Base-by-base conservation (phyloP, 208 protist species). In the Dictyostelium gargantuum region DNA sequence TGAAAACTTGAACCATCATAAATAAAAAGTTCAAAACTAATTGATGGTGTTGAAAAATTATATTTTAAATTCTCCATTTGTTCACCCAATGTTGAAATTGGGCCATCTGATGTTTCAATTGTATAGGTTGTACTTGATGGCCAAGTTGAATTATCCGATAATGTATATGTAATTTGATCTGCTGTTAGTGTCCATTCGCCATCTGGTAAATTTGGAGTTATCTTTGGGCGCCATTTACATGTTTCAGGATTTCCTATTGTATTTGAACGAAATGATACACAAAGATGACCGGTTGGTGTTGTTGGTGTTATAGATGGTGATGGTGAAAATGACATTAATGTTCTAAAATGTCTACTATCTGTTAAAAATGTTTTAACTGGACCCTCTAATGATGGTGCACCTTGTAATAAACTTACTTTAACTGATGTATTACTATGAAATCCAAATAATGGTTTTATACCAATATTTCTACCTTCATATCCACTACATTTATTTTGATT, bases 381-480 rank as follows among this genome's bases (percentile, higher is more conserved):
- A 42, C 82, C 82, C 13, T 89, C 82, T 11, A 52, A n/a, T 19
- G 82, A 89, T 38, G 50, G 8, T 21, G 74, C 21, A 52, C 82
- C 82, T 26, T 58, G 21, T 6, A 32, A n/a, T 11, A 89, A 21
- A 11, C 68, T 79, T 26, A 89, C 38, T 1, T 0, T 50, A 42
- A 79, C 54, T 19, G 29, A 23, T 19, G 17, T 6, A 29, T 11
- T 5, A n/a, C 42, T 21, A 52, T 66, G 0, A 2, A 89, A 63
- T 23, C 82, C 82, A 63, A 46, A 68, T 40, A 77, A 26, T 79
- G 82, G 61, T 52, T 89, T 89, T 48, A 89, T 68, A 44, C 82
- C 82, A 79, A 77, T 56, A 38, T 74, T 79, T 68, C 63, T 89
- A 68, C 82, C 82, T 50, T 75, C 66, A 54, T 70, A 42, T 8